phyloP scores from a whole-genome alignment of 805 yeast genomes.

The Suhomyces xylopsoci region DNA sequence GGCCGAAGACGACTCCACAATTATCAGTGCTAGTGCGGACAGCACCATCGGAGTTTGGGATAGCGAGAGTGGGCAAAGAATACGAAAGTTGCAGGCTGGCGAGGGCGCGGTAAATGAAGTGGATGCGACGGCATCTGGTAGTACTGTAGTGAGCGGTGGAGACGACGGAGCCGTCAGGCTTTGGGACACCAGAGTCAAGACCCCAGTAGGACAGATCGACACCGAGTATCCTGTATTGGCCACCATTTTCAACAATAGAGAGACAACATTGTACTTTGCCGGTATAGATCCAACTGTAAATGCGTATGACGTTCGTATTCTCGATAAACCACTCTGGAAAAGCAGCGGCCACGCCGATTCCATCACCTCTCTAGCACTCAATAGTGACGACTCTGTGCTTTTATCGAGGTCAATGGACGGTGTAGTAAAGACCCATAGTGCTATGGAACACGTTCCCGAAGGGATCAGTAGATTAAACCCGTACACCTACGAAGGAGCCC shows the following conservation, averaged over 20 bases:
- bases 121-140: conserved; percentile 20
- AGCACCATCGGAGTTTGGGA: conserved; percentile 63
- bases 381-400: conserved; percentile 44
- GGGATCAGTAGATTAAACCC: conserved; percentile 43
- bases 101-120: conserved; percentile 55
- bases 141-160: conserved; percentile 48
- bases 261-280: conserved; percentile 47
- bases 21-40: conserved; percentile 62
- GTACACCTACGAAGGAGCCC: conserved; percentile 55
- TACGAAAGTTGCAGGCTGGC: conserved; percentile 55
- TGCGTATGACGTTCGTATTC: conserved; percentile 56
- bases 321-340: conserved; percentile 43
- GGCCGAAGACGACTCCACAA: conserved; percentile 40
- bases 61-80: conserved; percentile 49
- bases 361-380: conserved; percentile 53
- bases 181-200: conserved; percentile 67
- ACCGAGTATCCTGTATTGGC: conserved; percentile 61
- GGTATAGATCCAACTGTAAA: conserved; percentile 68
- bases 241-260: conserved; percentile 32
- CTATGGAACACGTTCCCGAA: conserved; percentile 41
- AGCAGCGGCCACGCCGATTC: conserved; percentile 36
- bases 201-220: conserved; percentile 33
- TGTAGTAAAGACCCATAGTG: conserved; percentile 54
- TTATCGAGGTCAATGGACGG: conserved; percentile 58
- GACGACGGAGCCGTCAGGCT: conserved; percentile 61